These are phyloP conservation scores for Anthracocystis setariae DNA, from an alignment of 1,284 basidiomycete genomes.

Conservation along the genomic window DNA sequence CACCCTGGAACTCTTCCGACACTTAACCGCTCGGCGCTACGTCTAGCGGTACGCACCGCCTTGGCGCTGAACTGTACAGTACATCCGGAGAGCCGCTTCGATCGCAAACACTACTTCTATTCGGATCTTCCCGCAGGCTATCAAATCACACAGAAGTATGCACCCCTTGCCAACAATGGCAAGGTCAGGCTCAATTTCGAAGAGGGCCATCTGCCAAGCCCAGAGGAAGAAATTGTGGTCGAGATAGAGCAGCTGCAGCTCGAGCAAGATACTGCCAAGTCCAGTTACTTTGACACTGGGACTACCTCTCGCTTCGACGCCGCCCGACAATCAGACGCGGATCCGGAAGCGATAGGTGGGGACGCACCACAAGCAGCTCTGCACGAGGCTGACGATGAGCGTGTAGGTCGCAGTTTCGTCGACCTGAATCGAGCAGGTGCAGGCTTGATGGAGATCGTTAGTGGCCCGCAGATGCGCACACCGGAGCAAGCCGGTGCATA, in stretches of 20 bases:
- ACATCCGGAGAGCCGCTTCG: constrained; percentile 68
- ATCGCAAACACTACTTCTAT: constrained; percentile 99
- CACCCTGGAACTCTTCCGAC: constrained; percentile 88
- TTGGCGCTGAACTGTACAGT: constrained; percentile 81
- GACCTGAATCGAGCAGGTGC: constrained; percentile 92
- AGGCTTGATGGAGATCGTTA: constrained; percentile 95
- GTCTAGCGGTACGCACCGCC: constrained; percentile 82
- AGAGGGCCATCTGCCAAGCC: constrained; percentile 63
- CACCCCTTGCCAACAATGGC: constrained; percentile 82
- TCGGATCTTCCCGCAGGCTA: constrained; percentile 92
- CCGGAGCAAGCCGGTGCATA: constrained; percentile 92
- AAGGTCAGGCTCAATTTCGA: constrained; percentile 71
- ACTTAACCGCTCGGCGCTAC: constrained; percentile 81
- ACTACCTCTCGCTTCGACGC: constrained; percentile 65
- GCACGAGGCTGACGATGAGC: constrained; percentile 70
- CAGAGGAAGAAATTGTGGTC: constrained; percentile 71
- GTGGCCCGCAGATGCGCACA: constrained; percentile 87
- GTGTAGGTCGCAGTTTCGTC: constrained; percentile 71
- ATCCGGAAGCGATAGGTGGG: background rate
- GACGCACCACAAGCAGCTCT: constrained; percentile 1
- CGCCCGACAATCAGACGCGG: background rate
- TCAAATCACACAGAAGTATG: constrained; percentile 96
- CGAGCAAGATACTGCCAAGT: constrained; percentile 97
- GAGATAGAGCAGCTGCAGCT: constrained; percentile 93
- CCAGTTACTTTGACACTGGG: constrained; percentile 71